Percentiles rank a stretch among this genome's conserved stretches.
These are phyloP conservation scores for Grigorovia jiainica DNA, from an alignment of 805 yeast genomes.

Conservation along the genomic window DNA sequence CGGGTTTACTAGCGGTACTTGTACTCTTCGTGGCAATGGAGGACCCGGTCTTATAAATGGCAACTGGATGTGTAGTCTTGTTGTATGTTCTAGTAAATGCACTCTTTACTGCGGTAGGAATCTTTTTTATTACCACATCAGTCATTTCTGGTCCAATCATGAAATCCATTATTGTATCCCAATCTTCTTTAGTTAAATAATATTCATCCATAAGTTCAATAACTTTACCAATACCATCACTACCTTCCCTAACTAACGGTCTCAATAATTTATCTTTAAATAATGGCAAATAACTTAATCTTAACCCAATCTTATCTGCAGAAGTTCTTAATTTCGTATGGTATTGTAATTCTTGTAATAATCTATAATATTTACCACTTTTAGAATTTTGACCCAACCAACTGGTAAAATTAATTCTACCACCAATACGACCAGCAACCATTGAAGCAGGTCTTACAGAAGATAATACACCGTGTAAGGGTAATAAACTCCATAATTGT, in stretches of 20 bases:
- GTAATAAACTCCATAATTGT: conserved; percentile 90
- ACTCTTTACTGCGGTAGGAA: conserved; percentile 71
- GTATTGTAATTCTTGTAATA: conserved; percentile 79
- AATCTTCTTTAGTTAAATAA: conserved; percentile 81
- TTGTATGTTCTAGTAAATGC: conserved; percentile 85
- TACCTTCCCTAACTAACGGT: conserved; percentile 49
- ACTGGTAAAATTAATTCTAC: conserved; percentile 68
- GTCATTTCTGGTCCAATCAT: conserved; percentile 56
- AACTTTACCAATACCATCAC: conserved; percentile 55
- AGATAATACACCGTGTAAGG: conserved; percentile 81
- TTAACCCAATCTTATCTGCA: conserved; percentile 62
- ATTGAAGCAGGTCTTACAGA: conserved; percentile 69
- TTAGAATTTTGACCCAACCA: conserved; percentile 91
- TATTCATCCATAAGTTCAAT: conserved; percentile 75
- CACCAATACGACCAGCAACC: conserved; percentile 61
- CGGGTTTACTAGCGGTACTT: conserved; percentile 17
- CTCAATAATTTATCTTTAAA: conserved; percentile 45
- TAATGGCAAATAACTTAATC: conserved; percentile 67
- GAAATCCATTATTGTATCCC: conserved; percentile 81
- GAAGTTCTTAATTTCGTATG: conserved; percentile 76
- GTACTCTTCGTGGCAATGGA: conserved; percentile 33
- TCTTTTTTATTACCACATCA: conserved; percentile 41
- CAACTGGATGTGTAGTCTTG: conserved; percentile 66
- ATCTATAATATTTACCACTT: conserved; percentile 62
- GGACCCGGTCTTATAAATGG: conserved; percentile 67